phyloP scores from a whole-genome alignment of 495 filamentous ascomycete species.

The Penicillium steckii region DNA sequence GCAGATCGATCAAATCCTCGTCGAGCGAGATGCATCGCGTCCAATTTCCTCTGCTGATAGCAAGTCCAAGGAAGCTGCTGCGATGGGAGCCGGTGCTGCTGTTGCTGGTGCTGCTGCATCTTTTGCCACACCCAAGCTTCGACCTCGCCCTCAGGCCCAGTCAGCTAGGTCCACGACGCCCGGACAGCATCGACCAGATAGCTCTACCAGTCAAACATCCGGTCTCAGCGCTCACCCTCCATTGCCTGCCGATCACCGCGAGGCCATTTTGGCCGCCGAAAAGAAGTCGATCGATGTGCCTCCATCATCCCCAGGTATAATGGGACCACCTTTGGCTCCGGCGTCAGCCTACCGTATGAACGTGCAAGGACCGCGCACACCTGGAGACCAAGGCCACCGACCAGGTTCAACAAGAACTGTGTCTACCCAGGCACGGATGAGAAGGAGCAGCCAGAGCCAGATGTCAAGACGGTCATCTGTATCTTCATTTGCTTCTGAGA shows the following conservation, averaged over 20 bases:
- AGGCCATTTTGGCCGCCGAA: slow-evolving; percentile 78
- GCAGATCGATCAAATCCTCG: slow-evolving; percentile 66
- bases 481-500: slow-evolving; percentile 91
- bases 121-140: slow-evolving; percentile 38
- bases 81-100: slow-evolving; percentile 3
- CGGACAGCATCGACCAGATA: slow-evolving; percentile 60
- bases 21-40: slow-evolving; percentile 36
- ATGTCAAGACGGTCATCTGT: slow-evolving; percentile 77
- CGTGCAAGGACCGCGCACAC: slow-evolving; percentile 63
- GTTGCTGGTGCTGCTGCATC: slow-evolving; percentile 12
- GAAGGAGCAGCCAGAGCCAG: slow-evolving; percentile 50
- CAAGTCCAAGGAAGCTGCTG: slow-evolving; percentile 30
- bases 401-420: slow-evolving; percentile 56
- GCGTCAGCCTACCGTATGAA: slow-evolving; percentile 70
- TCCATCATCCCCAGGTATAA: slow-evolving; percentile 48
- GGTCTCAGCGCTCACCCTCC: slow-evolving; percentile 59
- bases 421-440: slow-evolving; percentile 39
- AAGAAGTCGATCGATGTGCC: slow-evolving; percentile 51
- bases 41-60: slow-evolving; percentile 36
- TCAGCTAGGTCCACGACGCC: slow-evolving; percentile 29
- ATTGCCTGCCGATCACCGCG: slow-evolving; percentile 75
- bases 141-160: slow-evolving; percentile 37
- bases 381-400: slow-evolving; percentile 47
- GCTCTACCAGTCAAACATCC: slow-evolving; percentile 60
- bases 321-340: slow-evolving; percentile 85